Evolutionary conservation across 225 moss, liverwort and hornwort species (phyloP), one percentile per base, ranked within the genome.

Genomic region (Bryum argenteum): DNA sequence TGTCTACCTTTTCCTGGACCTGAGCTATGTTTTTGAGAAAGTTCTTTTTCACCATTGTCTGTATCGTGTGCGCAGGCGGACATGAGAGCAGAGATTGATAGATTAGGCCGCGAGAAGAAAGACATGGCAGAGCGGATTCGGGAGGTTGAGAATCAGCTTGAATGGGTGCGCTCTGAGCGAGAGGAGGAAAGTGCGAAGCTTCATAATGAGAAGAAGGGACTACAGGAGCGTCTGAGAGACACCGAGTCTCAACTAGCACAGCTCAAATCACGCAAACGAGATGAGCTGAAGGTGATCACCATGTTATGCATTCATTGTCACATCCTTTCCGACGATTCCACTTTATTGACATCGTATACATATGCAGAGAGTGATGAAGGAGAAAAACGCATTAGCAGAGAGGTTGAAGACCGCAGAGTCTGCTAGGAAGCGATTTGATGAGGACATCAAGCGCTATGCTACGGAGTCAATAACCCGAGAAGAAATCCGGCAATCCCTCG

Each of bases 201-300:
- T 22, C 77, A 89, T 5, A 83, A 81, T 44, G 98, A 99, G 78
- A 94, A 89, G 54, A 99, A 93, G 71, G 81, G 85, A 58, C 73
- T 92, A 9, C 92, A 92, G 72, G 98, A 99, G 69, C 94, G 94
- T 42, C 89, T 99, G 13, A 88, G 98, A 67, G 98, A 99, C 77
- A 89, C 88, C 17, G 94, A 99, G 76, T 91, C 92, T 61, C 98
- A 99, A 77, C 67, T 99, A 63, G 78, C 92, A 52, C 98, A 99
- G 81, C 85, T 99, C 38, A 99, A 99, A 82, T 99, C 98, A 65
- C 92, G 98, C 64, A 99, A 94, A 85, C 91, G 94, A 40, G 94
- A 94, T 83, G 98, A 99, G 75, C 80, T 99, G 41, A 99, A 99
- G 98, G 98, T 94, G 69, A 15, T 60, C 1, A 12, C 47, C 59